phyloP scores from a whole-genome alignment of 75 land plant genomes.

The Sequoia sempervirens region DNA sequence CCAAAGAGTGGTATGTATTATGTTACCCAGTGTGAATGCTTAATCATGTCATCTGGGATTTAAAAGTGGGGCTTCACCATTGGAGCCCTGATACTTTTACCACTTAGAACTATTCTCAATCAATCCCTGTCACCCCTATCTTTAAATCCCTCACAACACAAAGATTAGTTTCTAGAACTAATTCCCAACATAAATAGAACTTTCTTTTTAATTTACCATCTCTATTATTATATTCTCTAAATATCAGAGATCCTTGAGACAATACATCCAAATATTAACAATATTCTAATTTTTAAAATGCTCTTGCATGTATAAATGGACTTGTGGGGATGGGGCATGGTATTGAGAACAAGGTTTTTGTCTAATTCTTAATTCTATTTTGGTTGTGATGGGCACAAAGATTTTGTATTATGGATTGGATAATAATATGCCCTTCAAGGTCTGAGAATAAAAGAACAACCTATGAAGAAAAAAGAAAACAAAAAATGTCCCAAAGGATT shows the following conservation, averaged over 20 bases:
- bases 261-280: background rate
- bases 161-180: background rate
- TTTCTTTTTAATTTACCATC: background rate
- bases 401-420: too few relatives aligned
- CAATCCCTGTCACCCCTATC: background rate
- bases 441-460: too few relatives aligned
- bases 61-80: background rate
- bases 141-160: background rate
- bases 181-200: background rate
- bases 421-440: too few relatives aligned
- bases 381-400: too few relatives aligned
- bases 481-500: too few relatives aligned
- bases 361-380: background rate
- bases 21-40: background rate
- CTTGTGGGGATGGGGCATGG: background rate
- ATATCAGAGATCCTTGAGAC: background rate
- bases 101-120: background rate
- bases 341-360: background rate
- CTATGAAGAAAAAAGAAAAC: too few relatives aligned
- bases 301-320: background rate
- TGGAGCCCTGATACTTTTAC: background rate
- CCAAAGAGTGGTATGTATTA: background rate
- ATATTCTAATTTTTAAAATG: background rate
- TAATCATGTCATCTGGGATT: background rate
- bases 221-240: background rate